Conservation (phyloP, 768 basidiomycete genomes). For the Boletales sp. region DNA sequence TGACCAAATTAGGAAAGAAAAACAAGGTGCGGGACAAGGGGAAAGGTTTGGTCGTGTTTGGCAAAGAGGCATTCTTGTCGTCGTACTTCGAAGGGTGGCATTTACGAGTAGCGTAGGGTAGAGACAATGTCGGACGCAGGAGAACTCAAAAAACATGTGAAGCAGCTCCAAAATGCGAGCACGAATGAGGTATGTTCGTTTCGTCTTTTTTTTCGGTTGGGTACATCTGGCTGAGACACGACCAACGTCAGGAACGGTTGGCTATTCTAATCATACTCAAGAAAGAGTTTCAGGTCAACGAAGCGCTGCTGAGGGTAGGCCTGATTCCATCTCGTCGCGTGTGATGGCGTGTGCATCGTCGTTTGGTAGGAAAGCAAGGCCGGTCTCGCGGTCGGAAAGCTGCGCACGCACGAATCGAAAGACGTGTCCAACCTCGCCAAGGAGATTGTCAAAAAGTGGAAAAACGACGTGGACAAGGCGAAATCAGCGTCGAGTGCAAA, state of each 20-base stretch:
- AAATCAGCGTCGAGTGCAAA: conserved; percentile 34
- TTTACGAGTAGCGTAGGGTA: conserved; percentile 14
- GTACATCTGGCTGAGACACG: no score
- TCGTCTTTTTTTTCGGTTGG: no score
- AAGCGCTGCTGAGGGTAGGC: conserved; percentile 71
- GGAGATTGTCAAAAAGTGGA: conserved; percentile 91
- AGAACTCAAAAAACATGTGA: conserved; percentile 79
- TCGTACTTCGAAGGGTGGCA: no score
- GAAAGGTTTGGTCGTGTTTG: conserved; percentile 20
- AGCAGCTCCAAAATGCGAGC: conserved; percentile 66
- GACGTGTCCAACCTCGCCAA: conserved; percentile 81
- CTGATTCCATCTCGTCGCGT: conserved; percentile 4
- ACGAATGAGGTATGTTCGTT: conserved; percentile 49
- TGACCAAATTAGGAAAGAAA: no score
- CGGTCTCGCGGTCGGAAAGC: conserved; percentile 88
- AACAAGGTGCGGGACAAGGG: no score
- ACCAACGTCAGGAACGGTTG: conserved; percentile 51
- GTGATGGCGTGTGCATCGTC: conserved; percentile 7
- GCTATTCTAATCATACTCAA: conserved; percentile 59
- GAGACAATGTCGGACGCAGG: conserved; percentile 34
- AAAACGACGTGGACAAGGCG: conserved; percentile 76
- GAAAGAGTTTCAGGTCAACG: conserved; percentile 64
- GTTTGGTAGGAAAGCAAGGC: conserved; percentile 78
- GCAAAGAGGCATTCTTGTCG: neutral
- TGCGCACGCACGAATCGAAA: conserved; percentile 68